A percentile compares a stretch with the other conserved stretches of the same genome.
Conservation (phyloP, 805 yeast species). For the Lachancea cidri region DNA sequence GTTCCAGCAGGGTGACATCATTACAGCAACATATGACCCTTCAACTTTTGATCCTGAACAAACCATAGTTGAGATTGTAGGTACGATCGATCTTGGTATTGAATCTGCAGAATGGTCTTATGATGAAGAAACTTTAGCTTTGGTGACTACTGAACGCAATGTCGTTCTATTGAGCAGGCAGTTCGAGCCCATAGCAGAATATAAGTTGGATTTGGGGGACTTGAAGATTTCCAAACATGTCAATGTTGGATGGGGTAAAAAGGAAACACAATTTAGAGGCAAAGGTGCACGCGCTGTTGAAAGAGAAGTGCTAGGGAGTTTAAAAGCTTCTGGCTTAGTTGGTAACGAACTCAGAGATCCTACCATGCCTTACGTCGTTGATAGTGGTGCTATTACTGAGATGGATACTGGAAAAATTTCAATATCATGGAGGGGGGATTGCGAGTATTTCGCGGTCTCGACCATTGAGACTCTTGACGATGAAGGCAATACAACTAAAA, state of each 20-base stretch:
- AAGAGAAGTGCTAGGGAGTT: constrained; percentile 48
- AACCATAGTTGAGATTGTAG: constrained; percentile 66
- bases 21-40: constrained; percentile 56
- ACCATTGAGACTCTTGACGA: constrained; percentile 47
- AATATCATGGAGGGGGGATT: constrained; percentile 95
- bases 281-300: constrained; percentile 80
- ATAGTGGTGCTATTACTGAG: constrained; percentile 56
- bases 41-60: constrained; percentile 41
- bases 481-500: constrained; percentile 30
- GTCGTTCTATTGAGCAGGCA: constrained; percentile 64
- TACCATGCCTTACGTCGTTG: constrained; percentile 70
- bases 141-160: constrained; percentile 59
- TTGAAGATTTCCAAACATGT: constrained; percentile 72
- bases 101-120: constrained; percentile 78
- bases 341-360: constrained; percentile 78
- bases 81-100: constrained; percentile 74
- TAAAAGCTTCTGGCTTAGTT: constrained; percentile 55
- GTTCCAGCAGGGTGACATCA: constrained; percentile 70
- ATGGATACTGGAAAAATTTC: constrained; percentile 46
- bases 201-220: constrained; percentile 53
- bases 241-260: constrained; percentile 97
- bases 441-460: constrained; percentile 71
- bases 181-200: constrained; percentile 76
- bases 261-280: constrained; percentile 95
- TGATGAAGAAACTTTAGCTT: constrained; percentile 79